phyloP scores from a whole-genome alignment of 768 basidiomycete genomes.

The Psilocybe cyanescens region DNA sequence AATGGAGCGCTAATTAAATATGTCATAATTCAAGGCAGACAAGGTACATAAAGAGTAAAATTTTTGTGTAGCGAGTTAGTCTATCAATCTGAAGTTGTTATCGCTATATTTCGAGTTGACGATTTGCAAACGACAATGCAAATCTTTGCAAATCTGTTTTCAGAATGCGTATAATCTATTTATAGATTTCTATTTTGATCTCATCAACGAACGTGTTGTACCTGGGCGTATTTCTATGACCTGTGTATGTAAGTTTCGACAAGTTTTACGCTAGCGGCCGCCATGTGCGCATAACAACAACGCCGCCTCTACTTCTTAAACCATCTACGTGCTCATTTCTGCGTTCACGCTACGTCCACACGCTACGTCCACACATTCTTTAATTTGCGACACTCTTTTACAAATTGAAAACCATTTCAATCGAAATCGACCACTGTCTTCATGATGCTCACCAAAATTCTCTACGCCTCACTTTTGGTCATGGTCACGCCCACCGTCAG shows the following conservation, averaged over 20 bases:
- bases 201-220: background rate
- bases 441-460: background rate
- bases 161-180: background rate
- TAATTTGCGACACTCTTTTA: background rate
- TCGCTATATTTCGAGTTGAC: no score
- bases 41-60: no score
- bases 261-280: background rate
- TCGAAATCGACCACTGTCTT: background rate
- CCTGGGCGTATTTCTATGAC: background rate
- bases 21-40: no score
- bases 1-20: no score
- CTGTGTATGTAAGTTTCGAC: background rate
- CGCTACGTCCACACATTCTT: background rate
- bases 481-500: background rate
- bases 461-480: slow-evolving; percentile 3
- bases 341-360: no score
- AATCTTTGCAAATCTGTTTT: no score
- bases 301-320: background rate
- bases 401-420: background rate
- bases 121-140: no score
- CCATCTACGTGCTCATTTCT: background rate
- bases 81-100: no score
- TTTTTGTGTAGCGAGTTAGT: no score
- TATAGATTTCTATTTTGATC: background rate
- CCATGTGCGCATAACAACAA: background rate